Conservation (phyloP, 2,329 filamentous ascomycete species). For the Fonsecaea pugnacius region DNA sequence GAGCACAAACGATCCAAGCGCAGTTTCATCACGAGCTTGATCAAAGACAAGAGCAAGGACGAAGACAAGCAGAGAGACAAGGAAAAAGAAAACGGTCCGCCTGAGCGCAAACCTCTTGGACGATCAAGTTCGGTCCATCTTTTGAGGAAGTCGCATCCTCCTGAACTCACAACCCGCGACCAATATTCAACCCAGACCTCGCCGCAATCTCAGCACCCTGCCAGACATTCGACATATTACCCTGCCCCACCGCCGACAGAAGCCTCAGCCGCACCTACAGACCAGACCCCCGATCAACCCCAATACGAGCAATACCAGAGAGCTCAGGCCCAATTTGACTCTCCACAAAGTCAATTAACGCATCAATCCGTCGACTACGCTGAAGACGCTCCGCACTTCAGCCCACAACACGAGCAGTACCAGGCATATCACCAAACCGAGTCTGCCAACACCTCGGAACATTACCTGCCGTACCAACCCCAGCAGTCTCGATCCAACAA, state of each 20-base stretch:
- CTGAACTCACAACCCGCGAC: constrained; percentile 24
- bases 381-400: constrained; percentile 36
- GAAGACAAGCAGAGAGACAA: constrained; percentile 35
- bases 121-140: constrained; percentile 36
- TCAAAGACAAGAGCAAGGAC: constrained; percentile 34
- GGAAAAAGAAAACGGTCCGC: constrained; percentile 28
- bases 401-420: constrained; percentile 30
- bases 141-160: constrained; percentile 30
- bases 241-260: constrained; percentile 10
- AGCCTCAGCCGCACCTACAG: constrained; percentile 6
- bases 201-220: constrained; percentile 25
- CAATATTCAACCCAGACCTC: constrained; percentile 32
- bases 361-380: constrained; percentile 34
- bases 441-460: constrained; percentile 46
- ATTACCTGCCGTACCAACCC: constrained; percentile 40
- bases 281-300: constrained; percentile 20
- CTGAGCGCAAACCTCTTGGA: constrained; percentile 30
- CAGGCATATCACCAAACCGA: constrained; percentile 34
- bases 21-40: constrained; percentile 33
- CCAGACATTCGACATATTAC: constrained; percentile 29
- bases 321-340: constrained; percentile 28
- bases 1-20: constrained; percentile 34
- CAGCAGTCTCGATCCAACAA: constrained; percentile 23
- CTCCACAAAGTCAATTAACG: constrained; percentile 29
- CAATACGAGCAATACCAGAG: constrained; percentile 29